A percentile compares a stretch with the other conserved stretches of the same genome.
phyloP scores from a whole-genome alignment of 2,329 filamentous ascomycete genomes.

The Aspergillus tanneri region DNA sequence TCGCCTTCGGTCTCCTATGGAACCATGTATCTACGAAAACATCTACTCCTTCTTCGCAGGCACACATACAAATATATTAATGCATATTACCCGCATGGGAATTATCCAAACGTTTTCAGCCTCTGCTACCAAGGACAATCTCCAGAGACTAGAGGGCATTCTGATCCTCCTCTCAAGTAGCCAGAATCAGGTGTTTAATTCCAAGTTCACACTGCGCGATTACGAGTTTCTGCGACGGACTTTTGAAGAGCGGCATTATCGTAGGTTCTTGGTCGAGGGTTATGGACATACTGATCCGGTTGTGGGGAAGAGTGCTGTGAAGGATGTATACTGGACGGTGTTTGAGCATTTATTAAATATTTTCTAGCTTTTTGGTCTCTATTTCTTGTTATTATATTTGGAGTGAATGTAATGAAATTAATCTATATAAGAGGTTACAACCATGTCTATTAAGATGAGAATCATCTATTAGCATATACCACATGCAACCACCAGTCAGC shows the following conservation, averaged over 20 bases:
- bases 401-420: too few species aligned
- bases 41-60: conserved; percentile 30
- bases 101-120: not conserved
- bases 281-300: conserved; percentile 31
- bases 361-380: too few species aligned
- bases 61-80: conserved; percentile 28
- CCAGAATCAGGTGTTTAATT: conserved; percentile 28
- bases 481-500: too few species aligned
- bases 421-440: too few species aligned
- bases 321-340: conserved; percentile 22
- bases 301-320: conserved; percentile 21
- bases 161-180: conserved; percentile 25
- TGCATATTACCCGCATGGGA: conserved; percentile 29
- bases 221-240: conserved; percentile 23
- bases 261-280: conserved; percentile 21
- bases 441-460: too few species aligned
- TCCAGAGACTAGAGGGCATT: conserved; percentile 26
- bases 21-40: conserved; percentile 31
- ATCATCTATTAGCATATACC: too few species aligned
- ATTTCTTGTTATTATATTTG: too few species aligned
- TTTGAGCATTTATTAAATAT: too few species aligned
- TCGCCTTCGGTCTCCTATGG: too few species aligned
- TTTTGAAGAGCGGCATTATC: conserved; percentile 22
- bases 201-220: conserved; percentile 24
- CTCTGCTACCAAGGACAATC: conserved; percentile 9